Evolutionary conservation across 2,329 filamentous ascomycete species (phyloP).

Genomic region (Scorias spongiosa): DNA sequence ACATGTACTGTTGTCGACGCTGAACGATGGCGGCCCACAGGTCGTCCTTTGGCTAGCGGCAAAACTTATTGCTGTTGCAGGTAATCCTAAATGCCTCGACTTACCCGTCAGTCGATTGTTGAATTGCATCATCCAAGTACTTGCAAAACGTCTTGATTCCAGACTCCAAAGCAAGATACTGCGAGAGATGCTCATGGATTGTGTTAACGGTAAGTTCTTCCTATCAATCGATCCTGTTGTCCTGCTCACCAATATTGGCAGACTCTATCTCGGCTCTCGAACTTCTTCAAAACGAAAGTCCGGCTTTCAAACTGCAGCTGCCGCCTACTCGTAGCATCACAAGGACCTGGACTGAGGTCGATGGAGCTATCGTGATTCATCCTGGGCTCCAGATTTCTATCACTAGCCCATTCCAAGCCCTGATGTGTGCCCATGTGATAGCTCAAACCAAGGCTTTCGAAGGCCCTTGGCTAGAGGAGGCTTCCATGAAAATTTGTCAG

Average conservation of each 20-base stretch:
- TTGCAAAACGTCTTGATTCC: constrained; percentile 20
- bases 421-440: constrained; percentile 13
- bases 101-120: constrained; percentile 28
- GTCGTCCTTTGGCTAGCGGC: constrained; percentile 40
- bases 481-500: constrained; percentile 6
- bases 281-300: constrained; percentile 4
- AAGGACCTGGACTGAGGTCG: constrained; percentile 23
- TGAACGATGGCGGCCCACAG: constrained; percentile 26
- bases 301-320: constrained; percentile 17
- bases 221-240: constrained; percentile 1
- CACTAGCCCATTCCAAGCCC: constrained; percentile 7
- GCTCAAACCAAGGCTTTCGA: constrained; percentile 7
- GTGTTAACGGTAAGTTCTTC: constrained; percentile 23
- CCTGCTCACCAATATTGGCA: constrained; percentile 11
- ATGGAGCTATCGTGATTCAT: constrained; percentile 26
- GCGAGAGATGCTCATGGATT: constrained; percentile 24
- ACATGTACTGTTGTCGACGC: constrained; percentile 38
- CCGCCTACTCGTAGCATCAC: constrained; percentile 25
- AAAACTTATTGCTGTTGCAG: constrained; percentile 34
- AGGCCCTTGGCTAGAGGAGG: constrained; percentile 10
- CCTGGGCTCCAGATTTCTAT: constrained; percentile 22
- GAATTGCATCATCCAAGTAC: constrained; percentile 20
- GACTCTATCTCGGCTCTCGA: constrained; percentile 32
- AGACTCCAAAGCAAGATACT: constrained; percentile 22
- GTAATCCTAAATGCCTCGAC: constrained; percentile 24